Evolutionary conservation across 2,329 filamentous ascomycete species (phyloP).

Genomic region (Didymella glomerata): DNA sequence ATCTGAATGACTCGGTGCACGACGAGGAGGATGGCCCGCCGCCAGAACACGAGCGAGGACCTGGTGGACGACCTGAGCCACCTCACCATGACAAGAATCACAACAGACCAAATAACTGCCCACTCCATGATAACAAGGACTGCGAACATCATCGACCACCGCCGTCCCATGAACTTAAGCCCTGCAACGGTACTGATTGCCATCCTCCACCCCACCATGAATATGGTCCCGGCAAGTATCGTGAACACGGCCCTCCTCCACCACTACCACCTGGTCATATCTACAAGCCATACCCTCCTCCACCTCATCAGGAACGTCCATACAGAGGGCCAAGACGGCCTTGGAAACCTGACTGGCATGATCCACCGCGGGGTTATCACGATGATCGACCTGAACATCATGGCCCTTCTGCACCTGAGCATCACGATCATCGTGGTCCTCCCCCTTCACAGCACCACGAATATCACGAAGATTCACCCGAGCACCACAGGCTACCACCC

Average conservation of each 20-base stretch:
- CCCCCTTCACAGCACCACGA: not conserved
- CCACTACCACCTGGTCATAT: constrained; percentile 17
- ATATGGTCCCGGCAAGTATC: constrained; percentile 1
- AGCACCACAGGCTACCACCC: not conserved
- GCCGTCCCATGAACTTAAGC: not conserved
- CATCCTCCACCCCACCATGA: not conserved
- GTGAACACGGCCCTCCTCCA: constrained; percentile 17
- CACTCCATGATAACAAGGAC: no score
- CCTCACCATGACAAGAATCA: not conserved
- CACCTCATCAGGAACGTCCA: constrained; percentile 13
- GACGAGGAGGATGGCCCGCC: not conserved
- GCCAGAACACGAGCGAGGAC: not conserved
- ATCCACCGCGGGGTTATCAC: not conserved
- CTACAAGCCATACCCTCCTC: constrained; percentile 20
- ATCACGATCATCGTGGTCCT: constrained; percentile 1
- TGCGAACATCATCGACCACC: not conserved
- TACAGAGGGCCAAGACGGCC: constrained; percentile 1
- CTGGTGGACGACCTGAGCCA: constrained; percentile 1
- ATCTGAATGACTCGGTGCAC: not conserved
- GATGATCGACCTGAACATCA: not conserved
- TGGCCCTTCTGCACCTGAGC: not conserved
- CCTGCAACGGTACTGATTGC: constrained; percentile 3
- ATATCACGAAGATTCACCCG: not conserved
- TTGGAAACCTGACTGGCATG: not conserved
- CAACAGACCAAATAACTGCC: not conserved